Evolutionary conservation across 768 basidiomycete genomes (phyloP), one percentile per base, ranked within the genome.

Genomic region (Lactarius quietus): DNA sequence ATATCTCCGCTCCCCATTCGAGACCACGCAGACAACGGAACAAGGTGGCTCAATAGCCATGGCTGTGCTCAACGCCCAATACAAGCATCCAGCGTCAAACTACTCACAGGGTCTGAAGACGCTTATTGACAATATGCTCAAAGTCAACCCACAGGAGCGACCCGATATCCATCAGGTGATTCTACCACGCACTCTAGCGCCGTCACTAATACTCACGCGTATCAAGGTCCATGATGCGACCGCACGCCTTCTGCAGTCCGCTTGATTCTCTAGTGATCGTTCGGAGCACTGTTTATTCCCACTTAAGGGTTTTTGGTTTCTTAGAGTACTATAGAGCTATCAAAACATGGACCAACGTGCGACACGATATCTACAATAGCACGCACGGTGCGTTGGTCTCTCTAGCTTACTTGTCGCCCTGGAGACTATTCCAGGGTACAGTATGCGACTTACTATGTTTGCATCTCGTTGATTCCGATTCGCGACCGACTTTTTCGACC

Each of bases 31-130:
- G 75, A 92, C 90, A 6, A 93, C 90, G 3, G 92, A 94, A 70
- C 95, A 97, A 74, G 96, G 96, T 39, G 93, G 93, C 15, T 95
- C 93, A 53, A 94, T 98, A 72, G 95, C 95, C 1, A 96, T 99
- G 95, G 95, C 96, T 0, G 96, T 97, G 57, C 79, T 95, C 66
- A 94, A 92, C 69, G 96, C 94, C 0, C 88, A 92, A 70, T 99
- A 95, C 77, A 89, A 88, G 70, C 94, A 98, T 71, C 95, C 95
- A 0, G 80, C 78, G 61, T 91, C 90, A 3, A 85, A 83, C n/a
- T 97, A 95, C 75, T 92, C 92, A 17, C 86, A 93, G 72, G 92
- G 90, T 6, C 77, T 96, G 64, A 86, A 83, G 71, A 82, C 87
- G 57, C 79, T 99, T 56, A 92, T 99, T 62, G 90, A 95, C 74